Conservation (phyloP, 495 filamentous ascomycete genomes). For the Chlorociboria aeruginascens region DNA sequence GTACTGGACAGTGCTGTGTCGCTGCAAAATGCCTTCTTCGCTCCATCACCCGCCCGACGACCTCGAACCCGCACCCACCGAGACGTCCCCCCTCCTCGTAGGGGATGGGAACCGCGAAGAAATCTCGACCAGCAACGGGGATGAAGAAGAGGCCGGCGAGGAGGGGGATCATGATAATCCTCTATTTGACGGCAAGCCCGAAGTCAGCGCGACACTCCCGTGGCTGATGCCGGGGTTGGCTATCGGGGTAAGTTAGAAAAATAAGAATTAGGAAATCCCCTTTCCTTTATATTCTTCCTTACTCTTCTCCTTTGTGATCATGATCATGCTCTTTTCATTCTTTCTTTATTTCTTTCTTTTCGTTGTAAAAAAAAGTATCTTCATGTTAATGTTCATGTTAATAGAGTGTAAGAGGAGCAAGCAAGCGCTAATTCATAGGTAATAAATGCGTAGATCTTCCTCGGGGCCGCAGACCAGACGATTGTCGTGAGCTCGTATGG, state of each 20-base stretch:
- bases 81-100: conserved; percentile 4
- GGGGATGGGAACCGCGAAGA: not conserved
- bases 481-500: conserved; percentile 72
- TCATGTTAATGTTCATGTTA: too few relatives aligned
- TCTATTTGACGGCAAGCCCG: conserved; percentile 25
- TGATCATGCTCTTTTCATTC: not conserved
- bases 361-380: too few relatives aligned
- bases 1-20: too few relatives aligned
- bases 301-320: conserved; percentile 2
- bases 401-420: not conserved
- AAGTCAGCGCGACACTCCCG: conserved; percentile 30
- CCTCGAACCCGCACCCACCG: conserved; percentile 1
- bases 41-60: too few relatives aligned
- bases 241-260: conserved; percentile 42
- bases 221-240: conserved; percentile 44
- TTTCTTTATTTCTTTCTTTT: not conserved
- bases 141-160: not conserved
- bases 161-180: conserved; percentile 19
- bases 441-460: conserved; percentile 39
- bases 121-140: not conserved
- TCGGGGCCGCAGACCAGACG: conserved; percentile 70
- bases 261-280: too few relatives aligned
- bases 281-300: not conserved
- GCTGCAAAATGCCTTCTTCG: not conserved
- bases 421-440: not conserved